These are phyloP conservation scores for Clavulina sp. DNA, from an alignment of 768 basidiomycete genomes.

Conservation along the genomic window DNA sequence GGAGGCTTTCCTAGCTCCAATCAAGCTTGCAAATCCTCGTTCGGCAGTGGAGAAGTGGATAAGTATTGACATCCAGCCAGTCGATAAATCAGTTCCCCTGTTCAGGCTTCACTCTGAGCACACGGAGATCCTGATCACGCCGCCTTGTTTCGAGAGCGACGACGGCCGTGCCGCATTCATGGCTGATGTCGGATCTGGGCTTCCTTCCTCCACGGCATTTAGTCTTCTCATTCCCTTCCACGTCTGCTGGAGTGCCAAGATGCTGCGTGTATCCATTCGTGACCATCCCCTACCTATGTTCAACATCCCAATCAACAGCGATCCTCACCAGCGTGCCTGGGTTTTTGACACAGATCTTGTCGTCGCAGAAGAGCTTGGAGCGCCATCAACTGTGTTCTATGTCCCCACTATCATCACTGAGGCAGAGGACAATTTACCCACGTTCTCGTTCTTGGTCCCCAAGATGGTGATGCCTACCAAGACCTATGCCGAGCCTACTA, in stretches of 20 bases:
- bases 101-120: constrained; percentile 45
- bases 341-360: constrained; percentile 63
- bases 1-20: too few species aligned
- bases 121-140: constrained; percentile 36
- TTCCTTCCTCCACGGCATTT: constrained; percentile 55
- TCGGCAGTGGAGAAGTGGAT: too few species aligned
- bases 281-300: constrained; percentile 82
- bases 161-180: constrained; percentile 45
- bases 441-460: constrained; percentile 47
- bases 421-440: constrained; percentile 31
- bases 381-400: constrained; percentile 49
- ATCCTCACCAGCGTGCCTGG: constrained; percentile 26
- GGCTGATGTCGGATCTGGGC: constrained; percentile 41
- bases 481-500: constrained; percentile 61
- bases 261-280: constrained; percentile 47
- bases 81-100: constrained; percentile 38
- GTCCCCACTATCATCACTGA: constrained; percentile 47
- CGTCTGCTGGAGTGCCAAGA: constrained; percentile 45
- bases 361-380: constrained; percentile 73
- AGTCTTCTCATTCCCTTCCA: constrained; percentile 73
- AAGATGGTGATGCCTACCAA: constrained; percentile 95
- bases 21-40: too few species aligned
- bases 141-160: constrained; percentile 37
- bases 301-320: constrained; percentile 36
- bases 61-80: constrained; percentile 22